Conservation (phyloP, 352 stramenopile species). For the Phytophthora sp. region DNA sequence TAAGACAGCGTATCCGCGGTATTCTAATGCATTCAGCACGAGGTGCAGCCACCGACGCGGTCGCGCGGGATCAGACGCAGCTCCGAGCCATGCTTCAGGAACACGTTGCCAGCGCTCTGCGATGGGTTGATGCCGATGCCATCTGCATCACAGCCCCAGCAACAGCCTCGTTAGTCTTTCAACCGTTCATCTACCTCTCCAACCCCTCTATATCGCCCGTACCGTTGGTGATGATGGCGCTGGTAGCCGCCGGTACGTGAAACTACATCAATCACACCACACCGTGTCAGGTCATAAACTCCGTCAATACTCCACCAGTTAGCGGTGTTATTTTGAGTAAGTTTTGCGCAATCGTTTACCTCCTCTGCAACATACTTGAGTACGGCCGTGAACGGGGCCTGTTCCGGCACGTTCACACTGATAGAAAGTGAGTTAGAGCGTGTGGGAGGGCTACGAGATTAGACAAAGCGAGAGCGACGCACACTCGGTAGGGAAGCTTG, state of each 20-base stretch:
- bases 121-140: slow-evolving; percentile 86
- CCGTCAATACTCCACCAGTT: slow-evolving; percentile 15
- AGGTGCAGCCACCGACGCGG: slow-evolving; percentile 60
- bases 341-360: slow-evolving; percentile 26
- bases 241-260: slow-evolving; percentile 77
- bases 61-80: slow-evolving; percentile 86
- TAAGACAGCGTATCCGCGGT: background rate
- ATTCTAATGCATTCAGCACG: slow-evolving; percentile 13
- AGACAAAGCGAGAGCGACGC: slow-evolving; percentile 14
- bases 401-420: slow-evolving; percentile 81
- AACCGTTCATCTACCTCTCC: background rate
- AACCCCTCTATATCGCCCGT: slow-evolving; percentile 1
- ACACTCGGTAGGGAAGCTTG: slow-evolving; percentile 86
- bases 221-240: slow-evolving; percentile 90
- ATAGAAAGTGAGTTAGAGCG: background rate
- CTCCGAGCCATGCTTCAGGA: slow-evolving; percentile 86
- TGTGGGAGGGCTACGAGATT: background rate
- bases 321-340: background rate
- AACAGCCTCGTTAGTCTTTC: slow-evolving; percentile 11
- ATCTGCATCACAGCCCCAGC: slow-evolving; percentile 44
- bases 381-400: slow-evolving; percentile 84
- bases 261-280: slow-evolving; percentile 51
- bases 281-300: slow-evolving; percentile 16
- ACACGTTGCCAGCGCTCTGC: slow-evolving; percentile 84
- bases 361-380: slow-evolving; percentile 88